A percentile compares a stretch with the other conserved stretches of the same genome.
phyloP scores from a whole-genome alignment of 2,329 filamentous ascomycete genomes.

The Chrysoporthe austroafricana region DNA sequence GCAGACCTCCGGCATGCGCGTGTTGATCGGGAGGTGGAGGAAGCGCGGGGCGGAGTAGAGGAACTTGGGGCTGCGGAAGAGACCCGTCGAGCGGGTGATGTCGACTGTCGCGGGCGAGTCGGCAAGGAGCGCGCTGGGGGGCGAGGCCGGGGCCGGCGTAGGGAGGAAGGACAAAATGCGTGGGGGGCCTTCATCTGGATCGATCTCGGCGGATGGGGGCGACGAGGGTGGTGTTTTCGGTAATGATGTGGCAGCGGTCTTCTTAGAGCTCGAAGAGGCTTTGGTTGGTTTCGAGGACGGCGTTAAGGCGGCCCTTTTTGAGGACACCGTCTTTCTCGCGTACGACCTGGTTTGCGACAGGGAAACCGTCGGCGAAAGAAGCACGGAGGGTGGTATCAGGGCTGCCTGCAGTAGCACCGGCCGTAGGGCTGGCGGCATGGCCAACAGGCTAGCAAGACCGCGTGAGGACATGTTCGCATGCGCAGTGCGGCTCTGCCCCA shows the following conservation, averaged over 20 bases:
- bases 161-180: slow-evolving; percentile 38
- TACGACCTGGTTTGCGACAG: slow-evolving; percentile 12
- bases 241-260: background rate
- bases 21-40: slow-evolving; percentile 55
- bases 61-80: slow-evolving; percentile 40
- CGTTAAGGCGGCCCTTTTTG: background rate
- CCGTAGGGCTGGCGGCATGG: slow-evolving; percentile 33
- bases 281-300: background rate
- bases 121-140: slow-evolving; percentile 30
- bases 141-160: slow-evolving; percentile 31
- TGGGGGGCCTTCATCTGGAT: slow-evolving; percentile 18
- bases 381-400: slow-evolving; percentile 16
- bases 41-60: slow-evolving; percentile 56
- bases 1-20: slow-evolving; percentile 65
- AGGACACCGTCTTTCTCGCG: background rate
- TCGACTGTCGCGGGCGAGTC: slow-evolving; percentile 25
- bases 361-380: background rate
- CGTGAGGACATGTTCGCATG: slow-evolving; percentile 28
- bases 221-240: background rate
- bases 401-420: slow-evolving; percentile 30
- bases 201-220: background rate
- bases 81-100: slow-evolving; percentile 32
- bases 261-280: background rate
- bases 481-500: slow-evolving; percentile 23
- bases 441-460: slow-evolving; percentile 30